A percentile compares a stretch with the other conserved stretches of the same genome.
Conservation (phyloP, 257 asterid species). For the Galeopsis tetrahit region DNA sequence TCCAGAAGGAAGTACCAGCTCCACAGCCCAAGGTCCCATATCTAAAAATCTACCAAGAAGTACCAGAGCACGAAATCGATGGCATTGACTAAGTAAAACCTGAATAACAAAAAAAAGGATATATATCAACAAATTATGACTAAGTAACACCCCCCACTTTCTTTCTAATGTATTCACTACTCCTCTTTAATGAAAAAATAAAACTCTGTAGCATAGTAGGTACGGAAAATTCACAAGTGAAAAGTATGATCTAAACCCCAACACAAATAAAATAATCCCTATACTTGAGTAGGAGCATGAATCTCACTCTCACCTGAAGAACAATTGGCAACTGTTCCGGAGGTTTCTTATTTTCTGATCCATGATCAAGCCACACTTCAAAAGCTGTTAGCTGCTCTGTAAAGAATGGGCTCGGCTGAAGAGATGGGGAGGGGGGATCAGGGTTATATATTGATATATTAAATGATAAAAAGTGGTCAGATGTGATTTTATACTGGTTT, state of each 20-base stretch:
- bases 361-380: conserved; percentile 99
- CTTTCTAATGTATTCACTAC: background rate
- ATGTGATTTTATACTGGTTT: conserved; percentile 4
- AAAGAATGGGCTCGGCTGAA: conserved; percentile 93
- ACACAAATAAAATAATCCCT: conserved; percentile 17
- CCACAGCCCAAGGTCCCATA: conserved; percentile 99
- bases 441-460: conserved; percentile 7
- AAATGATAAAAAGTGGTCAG: conserved; percentile 11
- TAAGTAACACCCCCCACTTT: background rate
- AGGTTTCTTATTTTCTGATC: conserved; percentile 92
- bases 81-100: conserved; percentile 99
- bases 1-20: conserved; percentile 67
- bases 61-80: conserved; percentile 96
- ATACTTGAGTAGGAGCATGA: conserved; percentile 21
- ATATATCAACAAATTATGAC: conserved; percentile 14
- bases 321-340: conserved; percentile 99
- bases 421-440: background rate
- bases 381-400: conserved; percentile 88
- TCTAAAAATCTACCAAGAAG: conserved; percentile 99
- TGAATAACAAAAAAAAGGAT: conserved; percentile 38
- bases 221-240: background rate
- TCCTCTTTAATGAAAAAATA: background rate
- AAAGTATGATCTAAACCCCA: conserved; percentile 20
- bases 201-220: background rate
- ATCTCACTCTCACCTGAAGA: conserved; percentile 73